Base-by-base conservation (phyloP, 768 basidiomycete genomes). In the Trametes villosa region DNA sequence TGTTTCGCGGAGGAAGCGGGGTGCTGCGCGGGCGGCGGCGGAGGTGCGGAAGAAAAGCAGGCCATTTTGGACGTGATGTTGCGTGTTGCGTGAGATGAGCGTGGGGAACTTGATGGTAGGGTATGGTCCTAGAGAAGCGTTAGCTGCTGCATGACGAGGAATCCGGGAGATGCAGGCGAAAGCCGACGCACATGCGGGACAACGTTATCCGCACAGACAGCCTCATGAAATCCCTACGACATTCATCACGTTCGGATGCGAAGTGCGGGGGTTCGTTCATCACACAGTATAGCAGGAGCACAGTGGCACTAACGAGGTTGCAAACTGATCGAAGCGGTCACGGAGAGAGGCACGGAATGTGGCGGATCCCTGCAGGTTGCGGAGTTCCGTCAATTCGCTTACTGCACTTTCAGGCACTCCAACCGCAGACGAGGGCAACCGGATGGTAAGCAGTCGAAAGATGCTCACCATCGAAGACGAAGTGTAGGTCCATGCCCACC, bases 21-120 rank as follows among this genome's bases (percentile, higher is more conserved):
- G 80, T 9, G 81, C 81, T 13, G 84, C 76, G 34, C 92, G 83
- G 24, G 91, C 88, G 3, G 73, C 66, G 0, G 79, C 42, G 0
- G 92, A 94, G 1, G 92, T 94, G 29, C 92, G 85, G 71, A 92
- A 94, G 76, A 94, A 94, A 11, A 94, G 76, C 15, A 86, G 77
- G 1, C 84, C 83, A 27, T 83, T 82, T 44, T 88, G 81, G 38
- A 93, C 77, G 59, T 79, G 78, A 12, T 79, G 81, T 66, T 86
- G 81, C 15, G 77, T 79, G 20, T 86, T 74, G 42, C 92, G 86
- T 24, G 79, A 81, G 42, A 86, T 74, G 17, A 86, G 63, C 0
- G 92, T 92, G 7, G 83, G 77, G 64, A 91, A 87, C 74, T 94
- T 94, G 52, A 91, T 74, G n/a, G 77, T 74, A 0, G 91, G 89